phyloP scores from a whole-genome alignment of 805 yeast species.

The Teunomyces pallodes region DNA sequence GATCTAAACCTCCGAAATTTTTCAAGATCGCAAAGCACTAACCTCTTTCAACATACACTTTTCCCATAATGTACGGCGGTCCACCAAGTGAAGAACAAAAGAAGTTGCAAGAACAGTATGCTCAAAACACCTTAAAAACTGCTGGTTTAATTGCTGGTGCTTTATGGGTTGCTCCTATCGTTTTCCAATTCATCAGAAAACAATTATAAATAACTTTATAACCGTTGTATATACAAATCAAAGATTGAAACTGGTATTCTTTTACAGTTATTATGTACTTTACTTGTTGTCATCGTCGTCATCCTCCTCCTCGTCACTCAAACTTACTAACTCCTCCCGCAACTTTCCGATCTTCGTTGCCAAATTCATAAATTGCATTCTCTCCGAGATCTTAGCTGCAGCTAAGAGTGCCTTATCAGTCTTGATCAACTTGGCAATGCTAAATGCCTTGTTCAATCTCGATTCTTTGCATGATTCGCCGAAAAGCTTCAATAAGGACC shows the following conservation, averaged over 20 bases:
- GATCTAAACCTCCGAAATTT: constrained; percentile 2
- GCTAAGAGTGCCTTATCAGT: constrained; percentile 81
- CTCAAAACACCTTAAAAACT: constrained; percentile 54
- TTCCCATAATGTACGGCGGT: constrained; percentile 44
- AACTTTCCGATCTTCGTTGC: constrained; percentile 36
- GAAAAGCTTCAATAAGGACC: constrained; percentile 71
- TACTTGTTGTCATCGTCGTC: neutral
- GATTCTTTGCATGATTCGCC: constrained; percentile 70
- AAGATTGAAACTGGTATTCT: neutral
- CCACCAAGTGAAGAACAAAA: constrained; percentile 63
- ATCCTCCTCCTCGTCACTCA: constrained; percentile 15
- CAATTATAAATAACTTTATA: constrained; percentile 29
- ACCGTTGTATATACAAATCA: constrained; percentile 1
- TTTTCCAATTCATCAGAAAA: constrained; percentile 52
- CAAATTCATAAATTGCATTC: constrained; percentile 42
- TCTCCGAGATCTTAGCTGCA: constrained; percentile 79
- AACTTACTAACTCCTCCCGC: constrained; percentile 32
- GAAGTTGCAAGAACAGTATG: constrained; percentile 61
- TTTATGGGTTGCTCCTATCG: constrained; percentile 58
- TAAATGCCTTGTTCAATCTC: constrained; percentile 62
- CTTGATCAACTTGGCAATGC: constrained; percentile 64
- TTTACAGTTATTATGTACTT: neutral
- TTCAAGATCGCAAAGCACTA: constrained; percentile 2
- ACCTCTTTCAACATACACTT: neutral
- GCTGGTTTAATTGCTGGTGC: constrained; percentile 66